Percentiles rank a stretch among this genome's conserved stretches.
phyloP scores from a whole-genome alignment of 139 green algal species.

The Chlamydomonas eustigma region DNA sequence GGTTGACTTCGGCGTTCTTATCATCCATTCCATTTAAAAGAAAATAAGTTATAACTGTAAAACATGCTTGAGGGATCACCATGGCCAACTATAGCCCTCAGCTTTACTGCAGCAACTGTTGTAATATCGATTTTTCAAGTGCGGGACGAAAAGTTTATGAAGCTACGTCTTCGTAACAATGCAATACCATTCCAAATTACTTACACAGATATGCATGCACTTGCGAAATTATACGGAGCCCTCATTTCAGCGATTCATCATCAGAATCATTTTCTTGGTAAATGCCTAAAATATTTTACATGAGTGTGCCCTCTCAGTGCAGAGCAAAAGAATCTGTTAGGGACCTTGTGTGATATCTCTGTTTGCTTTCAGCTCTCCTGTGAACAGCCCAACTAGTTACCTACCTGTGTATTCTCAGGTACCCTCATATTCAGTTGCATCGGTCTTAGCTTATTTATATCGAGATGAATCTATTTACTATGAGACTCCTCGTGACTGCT shows the following conservation, averaged over 20 bases:
- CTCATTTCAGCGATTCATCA: conserved; percentile 92
- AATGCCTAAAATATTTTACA: too few species aligned
- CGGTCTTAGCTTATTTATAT: neutral
- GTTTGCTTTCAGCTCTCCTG: neutral
- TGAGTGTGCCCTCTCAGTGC: too few species aligned
- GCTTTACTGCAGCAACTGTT: neutral
- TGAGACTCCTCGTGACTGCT: conserved; percentile 87
- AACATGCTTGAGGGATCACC: conserved; percentile 4
- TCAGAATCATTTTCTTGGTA: conserved; percentile 94
- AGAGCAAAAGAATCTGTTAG: too few species aligned
- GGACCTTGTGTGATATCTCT: too few species aligned
- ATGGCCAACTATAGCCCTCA: neutral
- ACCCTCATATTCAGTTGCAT: neutral
- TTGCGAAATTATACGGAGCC: conserved; percentile 90
- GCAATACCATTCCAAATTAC: too few species aligned
- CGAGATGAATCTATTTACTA: conserved; percentile 64
- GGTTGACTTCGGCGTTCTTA: too few species aligned
- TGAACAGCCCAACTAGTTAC: neutral
- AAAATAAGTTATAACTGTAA: conserved; percentile 33
- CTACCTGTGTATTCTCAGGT: neutral
- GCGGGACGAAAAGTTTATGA: too few species aligned
- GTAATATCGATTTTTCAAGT: conserved; percentile 5
- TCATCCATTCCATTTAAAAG: too few species aligned
- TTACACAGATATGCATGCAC: conserved; percentile 80
- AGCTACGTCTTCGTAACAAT: too few species aligned